Evolutionary conservation across 1,284 basidiomycete genomes (phyloP), one percentile per base, ranked within the genome.

Genomic region (Coniferiporia sulphurascens): DNA sequence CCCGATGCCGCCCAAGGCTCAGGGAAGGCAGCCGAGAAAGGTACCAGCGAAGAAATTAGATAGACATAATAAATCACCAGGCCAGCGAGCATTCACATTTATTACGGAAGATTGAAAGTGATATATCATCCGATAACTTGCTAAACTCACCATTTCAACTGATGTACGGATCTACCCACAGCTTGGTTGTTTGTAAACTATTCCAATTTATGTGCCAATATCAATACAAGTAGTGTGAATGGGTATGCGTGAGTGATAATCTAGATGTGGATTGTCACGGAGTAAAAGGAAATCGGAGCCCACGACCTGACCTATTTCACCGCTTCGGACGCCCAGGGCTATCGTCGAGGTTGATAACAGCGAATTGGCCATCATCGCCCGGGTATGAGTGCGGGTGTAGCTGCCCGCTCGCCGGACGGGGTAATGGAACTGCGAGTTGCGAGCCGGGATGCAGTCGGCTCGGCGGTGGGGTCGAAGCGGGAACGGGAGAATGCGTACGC

Each of bases 401-500:
- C 38, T 55, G 54, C 6, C 43, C 46, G 21, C 45, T 55, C 53
- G 34, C 22, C n/a, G 17, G 34, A 34, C 48, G 54, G 19, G 32
- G 6, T 35, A 35, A 19, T 32, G 27, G 55, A 17, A 44, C 27
- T 13, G 52, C 36, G 44, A 44, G 35, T 19, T 10, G 27, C 32
- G 50, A 58, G 19, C 17, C 44, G 19, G 48, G 49, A 17, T 59
- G 46, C 46, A 54, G 13, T 3, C 58, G 52, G 27, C 54, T 55
- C 38, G 51, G 51, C 10, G 52, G 51, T 5, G 52, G 52, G n/a
- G 50, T 48, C 1, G 58, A 15, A 9, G 17, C 48, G 19, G 56
- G 60, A 1, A 32, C 46, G 22, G 60, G 60, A 3, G 60, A 58
- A 34, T 62, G 60, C 36, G 56, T 52, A 13, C 60, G 60, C 22